A percentile compares a stretch with the other conserved stretches of the same genome.
Conservation (phyloP, 2,329 filamentous ascomycete genomes). For the Trichoderma harzianum region DNA sequence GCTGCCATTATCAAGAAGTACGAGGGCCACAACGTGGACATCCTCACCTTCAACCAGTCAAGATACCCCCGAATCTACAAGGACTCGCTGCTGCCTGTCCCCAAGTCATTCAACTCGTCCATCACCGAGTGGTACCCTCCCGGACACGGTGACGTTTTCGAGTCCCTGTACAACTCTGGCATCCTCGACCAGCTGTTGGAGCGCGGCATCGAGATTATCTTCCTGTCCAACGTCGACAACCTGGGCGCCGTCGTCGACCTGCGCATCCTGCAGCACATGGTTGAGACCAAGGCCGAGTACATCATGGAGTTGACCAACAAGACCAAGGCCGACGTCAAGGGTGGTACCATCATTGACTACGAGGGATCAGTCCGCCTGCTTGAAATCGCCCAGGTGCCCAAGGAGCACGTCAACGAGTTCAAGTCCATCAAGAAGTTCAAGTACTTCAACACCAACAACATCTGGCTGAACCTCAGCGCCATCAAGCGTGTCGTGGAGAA, state of each 20-base stretch:
- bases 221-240: constrained; percentile 99
- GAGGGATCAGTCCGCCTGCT: constrained; percentile 94
- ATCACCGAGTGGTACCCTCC: constrained; percentile 99
- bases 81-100: constrained; percentile 94
- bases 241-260: constrained; percentile 95
- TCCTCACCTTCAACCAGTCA: constrained; percentile 99
- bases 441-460: constrained; percentile 99
- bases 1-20: constrained; percentile 99
- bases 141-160: constrained; percentile 98
- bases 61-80: constrained; percentile 97
- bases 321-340: constrained; percentile 99
- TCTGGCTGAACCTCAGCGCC: constrained; percentile 97
- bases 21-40: constrained; percentile 99
- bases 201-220: constrained; percentile 94
- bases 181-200: constrained; percentile 95
- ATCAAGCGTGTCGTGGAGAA: constrained; percentile 99
- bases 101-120: constrained; percentile 81
- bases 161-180: constrained; percentile 98
- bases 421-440: constrained; percentile 99
- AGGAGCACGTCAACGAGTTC: constrained; percentile 99
- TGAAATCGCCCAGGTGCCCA: constrained; percentile 98
- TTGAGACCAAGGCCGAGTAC: constrained; percentile 94
- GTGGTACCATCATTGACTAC: constrained; percentile 99
- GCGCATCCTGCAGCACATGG: constrained; percentile 98
- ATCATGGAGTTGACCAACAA: constrained; percentile 99